Conservation (phyloP, 106 monocot species). For the Allium cepa region DNA sequence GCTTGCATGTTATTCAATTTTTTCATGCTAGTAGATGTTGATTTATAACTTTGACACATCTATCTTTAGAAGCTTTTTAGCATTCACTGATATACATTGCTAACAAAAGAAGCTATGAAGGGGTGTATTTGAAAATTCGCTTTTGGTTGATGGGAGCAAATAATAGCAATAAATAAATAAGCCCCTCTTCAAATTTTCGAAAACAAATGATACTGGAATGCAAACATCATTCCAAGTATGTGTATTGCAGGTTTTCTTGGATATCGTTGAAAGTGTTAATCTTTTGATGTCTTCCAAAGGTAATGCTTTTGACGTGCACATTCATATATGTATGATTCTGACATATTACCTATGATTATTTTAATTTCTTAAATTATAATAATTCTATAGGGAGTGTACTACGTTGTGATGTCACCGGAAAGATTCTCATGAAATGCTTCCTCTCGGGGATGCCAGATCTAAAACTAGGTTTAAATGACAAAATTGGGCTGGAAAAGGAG, state of each 20-base stretch:
- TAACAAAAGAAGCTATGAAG: too few relatives aligned
- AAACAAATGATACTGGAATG: background rate
- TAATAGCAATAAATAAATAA: too few relatives aligned
- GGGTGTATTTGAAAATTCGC: too few relatives aligned
- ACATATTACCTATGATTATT: background rate
- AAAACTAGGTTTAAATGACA: slow-evolving; percentile 93
- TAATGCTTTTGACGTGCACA: slow-evolving; percentile 9
- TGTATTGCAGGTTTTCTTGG: slow-evolving; percentile 80
- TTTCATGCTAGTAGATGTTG: too few relatives aligned
- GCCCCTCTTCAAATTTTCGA: background rate
- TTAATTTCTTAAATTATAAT: slow-evolving; percentile 1
- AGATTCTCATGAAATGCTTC: slow-evolving; percentile 99
- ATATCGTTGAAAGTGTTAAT: slow-evolving; percentile 99
- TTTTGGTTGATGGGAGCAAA: too few relatives aligned
- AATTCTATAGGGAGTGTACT: slow-evolving; percentile 76
- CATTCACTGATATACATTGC: too few relatives aligned
- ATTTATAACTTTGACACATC: too few relatives aligned
- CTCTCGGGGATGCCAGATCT: slow-evolving; percentile 99
- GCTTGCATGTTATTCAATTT: too few relatives aligned
- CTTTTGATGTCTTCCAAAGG: slow-evolving; percentile 99
- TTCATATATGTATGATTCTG: background rate
- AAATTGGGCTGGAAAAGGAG: slow-evolving; percentile 99
- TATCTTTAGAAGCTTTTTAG: too few relatives aligned
- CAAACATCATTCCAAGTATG: background rate
- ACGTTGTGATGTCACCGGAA: slow-evolving; percentile 97